Conservation (phyloP, 2,329 filamentous ascomycete species). For the Fusarium gaditjirri region DNA sequence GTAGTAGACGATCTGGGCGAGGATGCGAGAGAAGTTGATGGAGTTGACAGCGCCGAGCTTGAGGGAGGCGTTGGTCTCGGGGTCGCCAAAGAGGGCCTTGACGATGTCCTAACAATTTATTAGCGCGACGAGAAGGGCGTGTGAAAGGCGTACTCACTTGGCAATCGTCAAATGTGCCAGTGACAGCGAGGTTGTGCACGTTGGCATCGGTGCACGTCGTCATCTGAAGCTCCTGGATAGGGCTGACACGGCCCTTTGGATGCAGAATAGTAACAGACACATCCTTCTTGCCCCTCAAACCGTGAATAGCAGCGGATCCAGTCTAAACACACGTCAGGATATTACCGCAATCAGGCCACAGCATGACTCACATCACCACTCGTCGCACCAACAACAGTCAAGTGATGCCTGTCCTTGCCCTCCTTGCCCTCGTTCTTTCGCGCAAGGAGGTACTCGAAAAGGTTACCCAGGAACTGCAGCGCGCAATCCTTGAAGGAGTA, state of each 20-base stretch:
- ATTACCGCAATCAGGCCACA: not conserved
- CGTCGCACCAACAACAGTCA: conserved; percentile 88
- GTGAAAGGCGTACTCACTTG: conserved; percentile 63
- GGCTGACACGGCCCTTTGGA: conserved; percentile 89
- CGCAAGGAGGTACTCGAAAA: conserved; percentile 92
- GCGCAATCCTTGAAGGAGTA: conserved; percentile 93
- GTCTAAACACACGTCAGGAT: conserved; percentile 57
- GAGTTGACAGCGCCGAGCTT: conserved; percentile 95
- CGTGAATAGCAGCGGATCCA: conserved; percentile 95
- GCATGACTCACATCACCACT: conserved; percentile 69
- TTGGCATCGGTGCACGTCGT: conserved; percentile 91
- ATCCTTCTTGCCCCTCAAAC: conserved; percentile 94
- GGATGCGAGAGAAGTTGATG: conserved; percentile 95
- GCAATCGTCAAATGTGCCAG: conserved; percentile 95
- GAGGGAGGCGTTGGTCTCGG: conserved; percentile 82
- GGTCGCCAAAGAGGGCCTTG: conserved; percentile 90
- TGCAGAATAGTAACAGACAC: conserved; percentile 95
- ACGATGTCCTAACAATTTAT: conserved; percentile 66
- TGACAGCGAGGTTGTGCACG: conserved; percentile 90
- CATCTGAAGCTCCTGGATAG: conserved; percentile 97
- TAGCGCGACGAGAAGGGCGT: not conserved
- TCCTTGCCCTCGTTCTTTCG: conserved; percentile 68
- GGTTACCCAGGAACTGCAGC: conserved; percentile 93
- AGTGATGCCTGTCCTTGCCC: conserved; percentile 75
- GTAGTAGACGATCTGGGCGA: conserved; percentile 98